Conservation (phyloP, 176 grass and related monocot species). For the Carex littledalei region DNA sequence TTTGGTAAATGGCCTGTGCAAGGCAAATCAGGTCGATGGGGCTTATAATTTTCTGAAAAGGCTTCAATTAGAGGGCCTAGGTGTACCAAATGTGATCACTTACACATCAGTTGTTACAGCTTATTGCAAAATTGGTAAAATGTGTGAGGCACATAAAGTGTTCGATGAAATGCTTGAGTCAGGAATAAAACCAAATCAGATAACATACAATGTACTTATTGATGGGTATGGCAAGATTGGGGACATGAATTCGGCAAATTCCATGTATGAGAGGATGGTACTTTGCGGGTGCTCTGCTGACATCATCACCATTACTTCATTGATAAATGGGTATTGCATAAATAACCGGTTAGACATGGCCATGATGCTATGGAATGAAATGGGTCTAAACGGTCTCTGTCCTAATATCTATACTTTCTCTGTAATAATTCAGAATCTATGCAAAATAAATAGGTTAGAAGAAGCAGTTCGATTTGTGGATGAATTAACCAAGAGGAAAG, state of each 20-base stretch:
- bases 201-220: slow-evolving; percentile 94
- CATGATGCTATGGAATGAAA: slow-evolving; percentile 64
- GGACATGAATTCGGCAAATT: slow-evolving; percentile 44
- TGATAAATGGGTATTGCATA: slow-evolving; percentile 92
- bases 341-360: slow-evolving; percentile 61
- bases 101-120: slow-evolving; percentile 77
- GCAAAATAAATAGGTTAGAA: slow-evolving; percentile 62
- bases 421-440: slow-evolving; percentile 65
- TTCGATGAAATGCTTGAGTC: slow-evolving; percentile 62
- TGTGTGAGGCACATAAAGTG: slow-evolving; percentile 54
- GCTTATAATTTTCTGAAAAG: slow-evolving; percentile 49
- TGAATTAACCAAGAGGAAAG: slow-evolving; percentile 44
- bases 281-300: slow-evolving; percentile 46
- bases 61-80: slow-evolving; percentile 52
- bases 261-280: slow-evolving; percentile 70
- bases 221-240: slow-evolving; percentile 77
- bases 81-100: slow-evolving; percentile 69
- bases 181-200: slow-evolving; percentile 43
- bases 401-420: slow-evolving; percentile 80
- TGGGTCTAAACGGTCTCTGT: slow-evolving; percentile 41
- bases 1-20: slow-evolving; percentile 71
- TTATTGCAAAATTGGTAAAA: slow-evolving; percentile 61
- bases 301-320: slow-evolving; percentile 86
- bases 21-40: slow-evolving; percentile 40
- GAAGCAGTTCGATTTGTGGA: slow-evolving; percentile 54